Evolutionary conservation across 2,329 filamentous ascomycete species (phyloP), one percentile per base, ranked within the genome.

Genomic region (Teratosphaeria zuluensis): DNA sequence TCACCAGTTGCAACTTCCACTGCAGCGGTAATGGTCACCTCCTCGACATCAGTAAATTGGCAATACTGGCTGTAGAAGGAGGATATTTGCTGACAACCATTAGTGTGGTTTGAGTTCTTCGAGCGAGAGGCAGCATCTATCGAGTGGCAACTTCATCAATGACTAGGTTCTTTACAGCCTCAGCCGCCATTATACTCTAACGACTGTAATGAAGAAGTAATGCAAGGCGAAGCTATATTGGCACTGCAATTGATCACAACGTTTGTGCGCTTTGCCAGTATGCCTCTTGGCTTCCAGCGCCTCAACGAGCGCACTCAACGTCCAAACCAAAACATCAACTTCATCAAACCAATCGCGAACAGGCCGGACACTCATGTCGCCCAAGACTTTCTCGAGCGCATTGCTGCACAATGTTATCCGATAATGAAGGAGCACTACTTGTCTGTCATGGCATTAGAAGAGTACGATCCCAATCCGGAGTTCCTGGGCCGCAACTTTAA

Each of bases 401-500:
- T 92, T 62, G 88, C 89, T 5, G 90, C 90, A 58, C 87, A 92
- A 81, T 92, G 89, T 69, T 78, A 80, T 28, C 90, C 90, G 1
- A 75, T 80, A 63, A 78, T 78, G 77, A 76, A 77, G 60, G 65
- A 72, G 57, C 67, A 79, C 65, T 72, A 73, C 66, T 72, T 78
- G 59, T 71, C 73, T 24, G 76, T 80, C 16, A 78, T 78, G 70
- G 69, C 74, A 16, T 79, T 95, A 0, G 90, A 95, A 72, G 90
- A 95, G 70, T 90, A 89, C 69, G 84, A 87, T 58, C 84, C 87
- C 1, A 95, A 95, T 67, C 77, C 77, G 51, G 89, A 95, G 72
- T 95, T 95, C 68, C 85, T 90, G 48, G 90, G 90, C 2, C 87
- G 90, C 58, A 95, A 95, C 70, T 95, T 95, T 79, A 95, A 95